Base-by-base conservation (phyloP, 1,284 basidiomycete species). In the Melanopsichium pennsylvanicum region DNA sequence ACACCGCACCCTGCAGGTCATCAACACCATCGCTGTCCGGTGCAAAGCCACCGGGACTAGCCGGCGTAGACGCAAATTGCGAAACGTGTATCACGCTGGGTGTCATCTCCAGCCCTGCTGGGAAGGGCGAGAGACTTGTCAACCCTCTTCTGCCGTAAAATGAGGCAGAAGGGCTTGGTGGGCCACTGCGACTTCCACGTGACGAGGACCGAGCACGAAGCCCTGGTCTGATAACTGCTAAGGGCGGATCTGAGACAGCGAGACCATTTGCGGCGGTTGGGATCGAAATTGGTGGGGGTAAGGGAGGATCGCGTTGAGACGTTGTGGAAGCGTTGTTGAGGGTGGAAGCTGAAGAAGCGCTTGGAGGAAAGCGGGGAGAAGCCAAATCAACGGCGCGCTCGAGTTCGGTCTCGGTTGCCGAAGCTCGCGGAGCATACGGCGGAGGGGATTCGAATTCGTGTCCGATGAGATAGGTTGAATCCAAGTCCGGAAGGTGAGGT, bases 371-470 rank as follows among this genome's bases (percentile, higher is more conserved):
- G 8, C 43, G 18, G 10, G 21, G 5, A 6, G 7, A 26, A 31
- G 32, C 27, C 35, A 67, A 32, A 27, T 55, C 40, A 16, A 42
- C 34, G 3, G 59, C 66, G 11, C 66, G 38, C 19, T 63, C 66
- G 15, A 69, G 43, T 26, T 69, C 55, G 4, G 59, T 63, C 40
- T 69, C 66, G 23, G 31, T 34, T 4, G 47, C 60, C 10, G 59
- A 58, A 12, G 66, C 66, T 2, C 56, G 44, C 4, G 66, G 66
- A 7, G 59, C 60, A 33, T 69, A 69, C 0, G 66, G 66, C 15
- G 66, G 66, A 18, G 66, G 66, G 22, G 66, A 63, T 15, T 69
- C 66, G 31, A 63, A 62, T 4, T 69, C 60, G 33, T 63, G 59
- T 7, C 55, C 51, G 4, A n/a, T n/a, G n/a, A 63, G 33, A 26